Evolutionary conservation across 148 eudicot genomes (phyloP).

Genomic region (Nyssa sinensis): DNA sequence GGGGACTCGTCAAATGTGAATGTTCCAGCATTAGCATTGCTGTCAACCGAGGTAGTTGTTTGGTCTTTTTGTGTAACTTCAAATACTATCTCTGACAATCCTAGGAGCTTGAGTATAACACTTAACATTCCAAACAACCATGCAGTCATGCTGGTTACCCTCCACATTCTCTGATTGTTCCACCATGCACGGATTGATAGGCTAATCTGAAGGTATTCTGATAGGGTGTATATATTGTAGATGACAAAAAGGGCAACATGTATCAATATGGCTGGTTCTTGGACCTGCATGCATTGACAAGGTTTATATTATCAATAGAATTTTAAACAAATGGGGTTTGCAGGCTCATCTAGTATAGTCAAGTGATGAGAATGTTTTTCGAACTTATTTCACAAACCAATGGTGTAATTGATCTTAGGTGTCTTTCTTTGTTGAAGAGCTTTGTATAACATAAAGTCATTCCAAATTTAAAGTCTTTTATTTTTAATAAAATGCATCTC

Average conservation of each 20-base stretch:
- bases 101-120: constrained; percentile 21
- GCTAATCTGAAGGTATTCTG: constrained; percentile 20
- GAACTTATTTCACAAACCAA: too few species aligned
- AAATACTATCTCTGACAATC: constrained; percentile 23
- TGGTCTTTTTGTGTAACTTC: constrained; percentile 37
- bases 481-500: too few species aligned
- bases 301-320: too few species aligned
- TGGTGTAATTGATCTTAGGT: too few species aligned
- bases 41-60: not conserved
- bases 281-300: constrained; percentile 19
- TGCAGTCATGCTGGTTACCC: constrained; percentile 15
- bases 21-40: constrained; percentile 7
- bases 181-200: constrained; percentile 33
- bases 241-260: constrained; percentile 18
- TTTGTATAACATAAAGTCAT: too few species aligned
- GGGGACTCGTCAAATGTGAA: constrained; percentile 36
- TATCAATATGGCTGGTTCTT: constrained; percentile 24
- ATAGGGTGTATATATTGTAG: constrained; percentile 26
- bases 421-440: too few species aligned
- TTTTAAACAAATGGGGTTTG: too few species aligned
- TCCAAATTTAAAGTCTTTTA: too few species aligned
- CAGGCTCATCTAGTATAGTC: too few species aligned
- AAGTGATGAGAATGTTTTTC: too few species aligned
- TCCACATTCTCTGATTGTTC: constrained; percentile 39
- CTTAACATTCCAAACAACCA: constrained; percentile 30